These are phyloP conservation scores for Rubus idaeus DNA, from an alignment of 306 rosid species.

Conservation along the genomic window DNA sequence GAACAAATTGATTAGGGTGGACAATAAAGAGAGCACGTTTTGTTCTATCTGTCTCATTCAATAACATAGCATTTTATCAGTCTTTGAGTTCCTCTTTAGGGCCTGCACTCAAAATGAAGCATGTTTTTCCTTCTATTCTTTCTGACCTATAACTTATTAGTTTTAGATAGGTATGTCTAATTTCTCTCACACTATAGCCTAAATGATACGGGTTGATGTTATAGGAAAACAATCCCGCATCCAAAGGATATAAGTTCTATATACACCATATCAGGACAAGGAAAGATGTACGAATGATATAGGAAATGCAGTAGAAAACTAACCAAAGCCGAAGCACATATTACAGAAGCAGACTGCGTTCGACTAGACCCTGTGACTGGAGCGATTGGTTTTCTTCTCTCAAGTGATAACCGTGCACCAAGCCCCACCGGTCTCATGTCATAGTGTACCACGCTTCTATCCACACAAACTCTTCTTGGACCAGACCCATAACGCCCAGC, in stretches of 20 bases:
- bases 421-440: slow-evolving; percentile 18
- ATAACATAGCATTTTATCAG: background rate
- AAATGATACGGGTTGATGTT: background rate
- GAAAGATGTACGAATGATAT: slow-evolving; percentile 13
- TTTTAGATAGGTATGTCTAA: background rate
- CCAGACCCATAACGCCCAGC: slow-evolving; percentile 26
- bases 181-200: background rate
- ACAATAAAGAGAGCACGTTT: background rate
- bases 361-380: slow-evolving; percentile 17
- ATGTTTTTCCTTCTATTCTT: background rate
- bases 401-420: slow-evolving; percentile 8
- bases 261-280: background rate
- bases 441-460: slow-evolving; percentile 28
- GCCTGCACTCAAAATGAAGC: background rate
- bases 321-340: slow-evolving; percentile 57
- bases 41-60: background rate
- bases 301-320: slow-evolving; percentile 25
- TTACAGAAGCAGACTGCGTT: slow-evolving; percentile 33
- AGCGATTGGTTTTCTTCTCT: slow-evolving; percentile 16
- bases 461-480: slow-evolving; percentile 26
- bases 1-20: background rate
- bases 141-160: background rate
- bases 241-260: background rate
- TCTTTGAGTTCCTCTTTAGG: background rate
- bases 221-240: background rate